Evolutionary conservation across 108 stramenopile genomes (phyloP).

Genomic region (Epithemia pelagica): DNA sequence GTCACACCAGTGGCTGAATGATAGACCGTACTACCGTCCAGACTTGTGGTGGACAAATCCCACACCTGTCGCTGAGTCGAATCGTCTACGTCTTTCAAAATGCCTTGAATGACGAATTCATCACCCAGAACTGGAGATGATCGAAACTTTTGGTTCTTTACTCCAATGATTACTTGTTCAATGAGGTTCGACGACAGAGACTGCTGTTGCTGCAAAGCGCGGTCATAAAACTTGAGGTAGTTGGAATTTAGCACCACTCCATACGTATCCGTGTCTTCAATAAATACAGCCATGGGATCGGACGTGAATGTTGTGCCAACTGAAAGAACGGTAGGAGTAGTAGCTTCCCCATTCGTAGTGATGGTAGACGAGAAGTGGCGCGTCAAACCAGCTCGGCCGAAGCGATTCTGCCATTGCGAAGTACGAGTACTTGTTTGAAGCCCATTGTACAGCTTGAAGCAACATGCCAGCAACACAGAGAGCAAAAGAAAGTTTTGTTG

Average conservation of each 20-base stretch:
- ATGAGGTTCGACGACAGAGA: neutral
- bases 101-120: constrained; percentile 45
- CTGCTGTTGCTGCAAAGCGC: constrained; percentile 32
- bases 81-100: constrained; percentile 11
- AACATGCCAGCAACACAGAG: too few species aligned
- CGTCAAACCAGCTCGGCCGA: too few species aligned
- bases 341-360: too few species aligned
- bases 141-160: constrained; percentile 54
- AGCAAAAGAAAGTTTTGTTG: too few species aligned
- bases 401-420: too few species aligned
- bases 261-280: constrained; percentile 77
- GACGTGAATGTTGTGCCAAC: too few species aligned
- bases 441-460: too few species aligned
- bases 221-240: constrained; percentile 55
- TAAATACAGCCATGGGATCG: constrained; percentile 42
- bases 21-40: constrained; percentile 26
- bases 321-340: too few species aligned
- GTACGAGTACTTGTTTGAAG: too few species aligned
- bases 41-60: constrained; percentile 39
- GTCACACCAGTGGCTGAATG: constrained; percentile 33
- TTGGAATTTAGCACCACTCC: constrained; percentile 72
- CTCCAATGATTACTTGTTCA: constrained; percentile 15
- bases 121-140: constrained; percentile 47
- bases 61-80: constrained; percentile 27
- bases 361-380: too few species aligned